Conservation (phyloP, 306 rosid species). For the Phaseolus lunatus region DNA sequence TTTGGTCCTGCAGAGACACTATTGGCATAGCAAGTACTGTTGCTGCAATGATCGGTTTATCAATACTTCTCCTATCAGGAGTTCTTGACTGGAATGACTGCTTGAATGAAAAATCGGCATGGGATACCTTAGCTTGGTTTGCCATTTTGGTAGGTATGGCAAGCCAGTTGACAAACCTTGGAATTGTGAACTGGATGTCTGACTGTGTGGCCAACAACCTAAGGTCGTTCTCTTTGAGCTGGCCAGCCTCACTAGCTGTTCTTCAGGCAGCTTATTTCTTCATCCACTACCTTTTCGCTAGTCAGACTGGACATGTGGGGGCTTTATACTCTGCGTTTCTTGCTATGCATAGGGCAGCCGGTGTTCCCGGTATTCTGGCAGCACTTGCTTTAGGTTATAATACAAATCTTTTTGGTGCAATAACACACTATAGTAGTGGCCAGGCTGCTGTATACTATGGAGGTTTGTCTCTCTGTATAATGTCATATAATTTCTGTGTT, state of each 20-base stretch:
- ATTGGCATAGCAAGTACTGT: constrained; percentile 82
- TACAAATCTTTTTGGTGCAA: constrained; percentile 90
- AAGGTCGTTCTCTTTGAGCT: constrained; percentile 71
- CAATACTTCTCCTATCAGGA: constrained; percentile 78
- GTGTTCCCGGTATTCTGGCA: constrained; percentile 81
- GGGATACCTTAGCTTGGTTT: constrained; percentile 99
- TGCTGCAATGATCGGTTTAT: constrained; percentile 94
- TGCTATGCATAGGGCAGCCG: constrained; percentile 95
- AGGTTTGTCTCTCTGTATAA: constrained; percentile 62
- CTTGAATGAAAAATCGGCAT: constrained; percentile 85
- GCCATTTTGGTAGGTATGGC: constrained; percentile 97
- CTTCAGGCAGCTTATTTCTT: constrained; percentile 90
- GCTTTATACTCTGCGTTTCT: constrained; percentile 93
- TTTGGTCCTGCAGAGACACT: constrained; percentile 65
- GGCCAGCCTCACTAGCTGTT: constrained; percentile 83
- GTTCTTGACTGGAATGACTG: constrained; percentile 97
- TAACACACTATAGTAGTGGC: constrained; percentile 95
- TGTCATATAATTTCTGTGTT: constrained; percentile 1
- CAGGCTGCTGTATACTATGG: constrained; percentile 98
- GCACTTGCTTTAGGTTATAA: constrained; percentile 86
- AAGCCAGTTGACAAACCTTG: constrained; percentile 85
- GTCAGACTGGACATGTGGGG: constrained; percentile 97
- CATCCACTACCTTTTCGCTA: constrained; percentile 96
- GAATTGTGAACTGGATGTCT: constrained; percentile 90
- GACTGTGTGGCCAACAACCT: constrained; percentile 67